These are phyloP conservation scores for Plectosphaerella sp. DNA, from an alignment of 2,329 filamentous ascomycete species.

Conservation along the genomic window DNA sequence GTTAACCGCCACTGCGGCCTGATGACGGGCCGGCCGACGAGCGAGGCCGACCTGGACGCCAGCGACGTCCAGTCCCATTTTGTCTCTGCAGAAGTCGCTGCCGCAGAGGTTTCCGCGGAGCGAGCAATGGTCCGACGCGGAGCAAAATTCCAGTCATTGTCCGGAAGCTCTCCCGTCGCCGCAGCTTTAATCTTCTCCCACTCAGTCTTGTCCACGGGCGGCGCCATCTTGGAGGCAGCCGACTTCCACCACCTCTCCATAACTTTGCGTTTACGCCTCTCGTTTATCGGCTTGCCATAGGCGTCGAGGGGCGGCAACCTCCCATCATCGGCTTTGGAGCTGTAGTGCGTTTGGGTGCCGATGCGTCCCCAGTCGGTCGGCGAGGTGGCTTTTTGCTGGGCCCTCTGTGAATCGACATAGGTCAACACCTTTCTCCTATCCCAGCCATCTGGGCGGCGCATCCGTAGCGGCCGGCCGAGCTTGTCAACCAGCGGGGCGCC, in stretches of 20 bases:
- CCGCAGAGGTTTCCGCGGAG: not conserved
- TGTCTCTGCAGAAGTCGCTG: not conserved
- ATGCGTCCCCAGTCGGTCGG: slow-evolving; percentile 16
- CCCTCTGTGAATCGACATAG: slow-evolving; percentile 36
- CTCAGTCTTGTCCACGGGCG: slow-evolving; percentile 49
- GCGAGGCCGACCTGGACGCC: slow-evolving; percentile 31
- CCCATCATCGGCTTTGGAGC: not conserved
- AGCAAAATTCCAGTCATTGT: slow-evolving; percentile 32
- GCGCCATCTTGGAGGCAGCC: slow-evolving; percentile 40
- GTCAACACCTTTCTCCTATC: slow-evolving; percentile 37
- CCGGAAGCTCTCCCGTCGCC: slow-evolving; percentile 32
- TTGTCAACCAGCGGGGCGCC: not conserved
- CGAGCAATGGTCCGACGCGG: slow-evolving; percentile 25
- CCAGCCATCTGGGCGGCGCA: slow-evolving; percentile 38
- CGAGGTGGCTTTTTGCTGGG: slow-evolving; percentile 20
- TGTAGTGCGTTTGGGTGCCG: not conserved
- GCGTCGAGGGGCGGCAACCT: slow-evolving; percentile 27
- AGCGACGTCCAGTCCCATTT: slow-evolving; percentile 39
- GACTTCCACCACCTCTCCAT: slow-evolving; percentile 42
- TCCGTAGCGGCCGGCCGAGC: slow-evolving; percentile 20
- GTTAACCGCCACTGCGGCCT: slow-evolving; percentile 28
- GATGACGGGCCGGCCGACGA: slow-evolving; percentile 30
- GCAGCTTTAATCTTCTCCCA: slow-evolving; percentile 52
- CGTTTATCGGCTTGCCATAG: slow-evolving; percentile 42
- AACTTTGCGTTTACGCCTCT: slow-evolving; percentile 35